These are phyloP conservation scores for Stagonosporopsis rhizophila DNA, from an alignment of 2,329 filamentous ascomycete species.

Conservation along the genomic window DNA sequence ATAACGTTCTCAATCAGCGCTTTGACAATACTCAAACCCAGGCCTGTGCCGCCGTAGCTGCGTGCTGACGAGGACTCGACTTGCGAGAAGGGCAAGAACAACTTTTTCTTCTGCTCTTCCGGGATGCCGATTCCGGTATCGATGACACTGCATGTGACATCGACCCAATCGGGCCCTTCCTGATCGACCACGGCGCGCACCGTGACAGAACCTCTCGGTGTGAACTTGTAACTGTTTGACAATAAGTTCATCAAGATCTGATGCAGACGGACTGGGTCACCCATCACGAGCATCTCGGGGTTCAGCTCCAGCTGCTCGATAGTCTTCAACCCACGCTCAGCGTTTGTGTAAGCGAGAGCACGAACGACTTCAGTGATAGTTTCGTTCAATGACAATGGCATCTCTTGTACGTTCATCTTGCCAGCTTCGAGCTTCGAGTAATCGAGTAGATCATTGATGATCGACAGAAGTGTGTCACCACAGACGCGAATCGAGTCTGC, in stretches of 20 bases:
- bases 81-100: conserved; percentile 93
- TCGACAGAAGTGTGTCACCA: conserved; percentile 61
- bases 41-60: conserved; percentile 89
- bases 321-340: conserved; percentile 66
- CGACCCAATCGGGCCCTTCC: conserved; percentile 73
- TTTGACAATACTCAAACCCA: conserved; percentile 93
- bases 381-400: conserved; percentile 59
- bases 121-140: conserved; percentile 94
- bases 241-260: conserved; percentile 77
- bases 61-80: conserved; percentile 89
- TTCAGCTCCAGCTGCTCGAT: conserved; percentile 64
- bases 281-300: conserved; percentile 60
- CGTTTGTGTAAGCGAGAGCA: conserved; percentile 68
- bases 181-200: conserved; percentile 77
- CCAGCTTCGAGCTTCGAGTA: conserved; percentile 62
- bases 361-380: conserved; percentile 70
- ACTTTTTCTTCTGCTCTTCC: conserved; percentile 78
- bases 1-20: conserved; percentile 92
- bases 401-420: conserved; percentile 67
- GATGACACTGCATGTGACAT: conserved; percentile 82
- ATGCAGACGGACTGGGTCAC: conserved; percentile 59
- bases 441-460: conserved; percentile 62
- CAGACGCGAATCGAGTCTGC: conserved; percentile 71
- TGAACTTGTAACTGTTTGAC: conserved; percentile 94
- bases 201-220: conserved; percentile 82